Evolutionary conservation across 192 early-diverging fungal species (phyloP), one percentile per base, ranked within the genome.

Genomic region (Coemansia sp.): DNA sequence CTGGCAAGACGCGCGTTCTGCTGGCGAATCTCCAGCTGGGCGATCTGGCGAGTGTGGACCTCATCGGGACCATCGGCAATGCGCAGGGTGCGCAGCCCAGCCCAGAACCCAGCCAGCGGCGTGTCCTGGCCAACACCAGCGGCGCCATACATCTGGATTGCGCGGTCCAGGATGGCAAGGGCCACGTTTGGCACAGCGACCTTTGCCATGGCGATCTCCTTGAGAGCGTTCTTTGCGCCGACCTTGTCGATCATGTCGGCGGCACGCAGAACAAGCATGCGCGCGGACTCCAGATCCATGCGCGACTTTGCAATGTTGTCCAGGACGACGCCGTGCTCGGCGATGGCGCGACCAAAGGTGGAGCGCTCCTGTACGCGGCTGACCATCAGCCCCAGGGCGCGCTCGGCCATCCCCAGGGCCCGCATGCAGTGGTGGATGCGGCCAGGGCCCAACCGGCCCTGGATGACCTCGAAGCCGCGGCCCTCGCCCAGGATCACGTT

Each of bases 351-450:
- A 25, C 94, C 94, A 74, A 99, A 99, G 0, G 95, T 91, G 19
- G 85, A 82, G 50, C 93, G 89, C 69, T 86, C 84, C 25, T 93
- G 94, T 9, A 93, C 86, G 50, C 95, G 88, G 3, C 75, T 63
- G 28, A 99, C 63, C 85, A 94, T 93, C 53, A 86, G 82, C 55
- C 94, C 94, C 57, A 99, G 74, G 13, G 89, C 92, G 63, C 95
- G 88, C 72, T 98, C 95, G 36, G 91, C 94, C 79, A 92, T 85
- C 29, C 97, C 97, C 57, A 99, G 91, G 11, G 87, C 81, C 34
- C 95, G 90, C 95, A 98, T 97, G 80, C 94, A 97, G 82, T 97
- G 95, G 85, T 99, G 97, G 75, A 98, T 94, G 53, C 95, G 91
- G 20, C 84, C 87, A 28, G 97, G 97, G 6, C 97, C 97, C 31